Percentiles rank a stretch among this genome's conserved stretches.
Evolutionary conservation across 176 grass and related monocot species (phyloP).

Genomic region (Avena sativa): DNA sequence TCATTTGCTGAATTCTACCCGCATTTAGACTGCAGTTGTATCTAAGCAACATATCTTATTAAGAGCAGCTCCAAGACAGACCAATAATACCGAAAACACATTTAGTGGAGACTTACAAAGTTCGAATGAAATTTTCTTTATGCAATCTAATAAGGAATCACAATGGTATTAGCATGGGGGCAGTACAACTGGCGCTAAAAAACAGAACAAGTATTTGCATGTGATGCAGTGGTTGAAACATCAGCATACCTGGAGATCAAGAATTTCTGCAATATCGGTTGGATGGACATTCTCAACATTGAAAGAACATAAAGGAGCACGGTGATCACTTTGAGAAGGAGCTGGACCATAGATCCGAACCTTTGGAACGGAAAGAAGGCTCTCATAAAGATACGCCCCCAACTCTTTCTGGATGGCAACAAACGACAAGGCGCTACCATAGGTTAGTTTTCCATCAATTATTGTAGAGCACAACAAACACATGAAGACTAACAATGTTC

Average conservation of each 20-base stretch:
- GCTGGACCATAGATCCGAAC: slow-evolving; percentile 75
- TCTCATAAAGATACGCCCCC: slow-evolving; percentile 66
- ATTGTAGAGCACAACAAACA: slow-evolving; percentile 4
- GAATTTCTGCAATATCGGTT: slow-evolving; percentile 88
- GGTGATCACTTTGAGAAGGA: slow-evolving; percentile 59
- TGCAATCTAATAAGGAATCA: slow-evolving; percentile 16
- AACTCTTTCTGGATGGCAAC: slow-evolving; percentile 57
- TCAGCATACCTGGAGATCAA: slow-evolving; percentile 78
- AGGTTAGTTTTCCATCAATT: slow-evolving; percentile 39
- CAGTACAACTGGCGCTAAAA: background rate
- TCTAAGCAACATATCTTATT: slow-evolving; percentile 14
- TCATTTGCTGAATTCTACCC: background rate
- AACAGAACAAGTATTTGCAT: slow-evolving; percentile 27
- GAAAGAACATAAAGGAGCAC: slow-evolving; percentile 80
- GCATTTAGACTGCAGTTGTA: background rate
- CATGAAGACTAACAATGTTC: slow-evolving; percentile 4
- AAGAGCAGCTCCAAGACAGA: slow-evolving; percentile 1
- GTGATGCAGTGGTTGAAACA: slow-evolving; percentile 14
- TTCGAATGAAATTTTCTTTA: slow-evolving; percentile 9
- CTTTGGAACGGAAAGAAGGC: slow-evolving; percentile 68
- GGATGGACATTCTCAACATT: slow-evolving; percentile 93
- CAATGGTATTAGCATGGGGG: background rate
- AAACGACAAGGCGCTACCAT: slow-evolving; percentile 40
- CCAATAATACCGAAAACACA: background rate
- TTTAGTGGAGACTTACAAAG: background rate